Evolutionary conservation across 371 early-diverging fungal genomes (phyloP), one percentile per base, ranked within the genome.

Genomic region (Mucor racemosus): DNA sequence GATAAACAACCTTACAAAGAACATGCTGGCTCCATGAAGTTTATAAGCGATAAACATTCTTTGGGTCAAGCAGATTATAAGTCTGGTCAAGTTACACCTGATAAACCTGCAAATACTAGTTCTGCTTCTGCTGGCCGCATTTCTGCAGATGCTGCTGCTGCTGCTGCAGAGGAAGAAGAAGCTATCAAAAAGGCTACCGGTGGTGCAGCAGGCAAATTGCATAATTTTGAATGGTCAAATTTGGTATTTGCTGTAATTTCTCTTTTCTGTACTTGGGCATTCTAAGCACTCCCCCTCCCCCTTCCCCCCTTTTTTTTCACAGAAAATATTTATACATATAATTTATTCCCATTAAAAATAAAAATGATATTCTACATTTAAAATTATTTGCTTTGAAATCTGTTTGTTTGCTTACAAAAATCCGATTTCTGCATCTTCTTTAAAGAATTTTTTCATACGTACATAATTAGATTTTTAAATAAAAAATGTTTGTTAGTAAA

Each of bases 1-100:
- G 85, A 86, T 65, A 76, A 77, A 60, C 61, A 77, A 3, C 86
- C 84, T 7, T 86, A 86, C 62, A 83, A 81, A 71, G 74, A 85
- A 67, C 66, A 71, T 71, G 72, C 64, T 36, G 48, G 21, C 35
- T 61, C 63, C 10, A 71, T 74, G 26, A 79, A 81, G 19, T 76
- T 60, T 41, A 74, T 84, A 4, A 68, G 76, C n/a, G 84, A 84
- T 34, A 76, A 78, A 40, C 76, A 77, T 68, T 82, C 85, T 13
- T 78, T 78, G 59, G 85, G 85, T 8, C 73, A 75, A n/a, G 42
- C 76, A 4, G 75, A 71, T 19, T 86, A 84, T 73, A 82, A 82
- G 58, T 72, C 81, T 17, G 84, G 84, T 17, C 84, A 86, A 61
- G 54, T 68, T 7, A 48, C 60, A 3, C 72, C 67, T 6, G 74